Evolutionary conservation across 208 protist genomes (phyloP), one percentile per base, ranked within the genome.

Genomic region (Porcisia deanei): DNA sequence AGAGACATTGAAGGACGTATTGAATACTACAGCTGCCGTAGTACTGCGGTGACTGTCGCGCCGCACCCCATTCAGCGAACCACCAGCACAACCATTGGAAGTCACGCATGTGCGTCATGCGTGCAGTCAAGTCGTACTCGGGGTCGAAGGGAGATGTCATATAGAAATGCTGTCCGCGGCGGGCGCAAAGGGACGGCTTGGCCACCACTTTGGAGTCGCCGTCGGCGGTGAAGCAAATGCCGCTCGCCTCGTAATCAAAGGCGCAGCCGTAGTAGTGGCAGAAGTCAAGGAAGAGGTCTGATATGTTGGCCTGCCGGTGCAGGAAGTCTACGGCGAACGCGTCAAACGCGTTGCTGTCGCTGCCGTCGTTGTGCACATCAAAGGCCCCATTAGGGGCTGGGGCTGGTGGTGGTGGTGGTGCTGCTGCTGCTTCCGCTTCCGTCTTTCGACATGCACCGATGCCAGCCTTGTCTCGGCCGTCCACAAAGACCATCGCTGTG

Each of bases 111-210:
- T 86, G 81, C 3, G 87, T 84, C 93, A 97, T 97, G 66, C 86
- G 83, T 16, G 90, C 89, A 9, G 92, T 95, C 20, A 97, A 71
- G 75, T 97, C 92, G 79, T 94, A 94, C 80, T 95, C 85, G 6
- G 83, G 83, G 57, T 97, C 92, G 72, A 97, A 95, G 4, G 92
- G 92, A 4, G 90, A 94, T 54, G 92, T 97, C 76, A 97, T 82
- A 71, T 89, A 91, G 30, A 95, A 88, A 77, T 93, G 82, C 80
- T 97, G 90, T 14, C 92, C 90, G 1, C 90, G 84, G 37, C 86
- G 84, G n/a, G 81, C 80, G 76, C 92, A 97, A 18, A 86, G 73
- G 61, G 58, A 45, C 37, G 92, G 92, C 83, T 97, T 97, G 49
- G 66, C 80, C 64, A 95, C 86, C 59, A 94, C 88, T 1, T 72